These are phyloP conservation scores for Monilinia fructigena DNA, from an alignment of 2,329 filamentous ascomycete species.

Conservation along the genomic window DNA sequence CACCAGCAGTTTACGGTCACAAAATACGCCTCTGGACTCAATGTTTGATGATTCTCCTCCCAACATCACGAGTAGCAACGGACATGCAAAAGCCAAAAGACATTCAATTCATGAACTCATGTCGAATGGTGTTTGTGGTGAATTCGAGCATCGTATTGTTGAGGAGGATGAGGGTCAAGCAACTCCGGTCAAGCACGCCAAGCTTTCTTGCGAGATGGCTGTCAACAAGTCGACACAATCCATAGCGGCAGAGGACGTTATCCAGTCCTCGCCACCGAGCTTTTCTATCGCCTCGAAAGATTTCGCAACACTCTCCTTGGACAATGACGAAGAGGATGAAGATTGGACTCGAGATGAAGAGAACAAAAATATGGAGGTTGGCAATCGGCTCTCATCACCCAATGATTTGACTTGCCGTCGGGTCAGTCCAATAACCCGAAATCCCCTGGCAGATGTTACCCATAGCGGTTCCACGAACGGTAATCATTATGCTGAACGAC, in stretches of 20 bases:
- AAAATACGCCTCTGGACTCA: slow-evolving; percentile 71
- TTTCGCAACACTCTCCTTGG: slow-evolving; percentile 54
- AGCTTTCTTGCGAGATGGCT: slow-evolving; percentile 28
- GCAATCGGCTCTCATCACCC: slow-evolving; percentile 59
- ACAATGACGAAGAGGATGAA: slow-evolving; percentile 57
- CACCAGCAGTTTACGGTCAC: slow-evolving; percentile 63
- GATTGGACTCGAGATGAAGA: slow-evolving; percentile 58
- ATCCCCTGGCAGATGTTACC: slow-evolving; percentile 54
- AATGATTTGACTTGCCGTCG: slow-evolving; percentile 51
- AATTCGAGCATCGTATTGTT: slow-evolving; percentile 56
- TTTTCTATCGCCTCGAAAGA: slow-evolving; percentile 42
- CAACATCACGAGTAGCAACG: slow-evolving; percentile 50
- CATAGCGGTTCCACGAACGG: slow-evolving; percentile 46
- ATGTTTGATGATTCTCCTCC: slow-evolving; percentile 80
- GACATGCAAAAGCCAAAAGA: slow-evolving; percentile 41
- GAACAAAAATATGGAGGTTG: slow-evolving; percentile 53
- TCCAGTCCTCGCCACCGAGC: slow-evolving; percentile 38
- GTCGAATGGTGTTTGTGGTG: slow-evolving; percentile 49
- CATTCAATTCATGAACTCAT: slow-evolving; percentile 39
- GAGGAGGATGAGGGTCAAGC: slow-evolving; percentile 60
- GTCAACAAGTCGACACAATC: slow-evolving; percentile 10
- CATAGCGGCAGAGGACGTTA: slow-evolving; percentile 27
- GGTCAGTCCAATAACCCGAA: slow-evolving; percentile 53
- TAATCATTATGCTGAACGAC: slow-evolving; percentile 48
- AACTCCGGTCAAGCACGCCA: slow-evolving; percentile 46